Evolutionary conservation across 805 yeast genomes (phyloP).

Genomic region (Myxozyma udenii): DNA sequence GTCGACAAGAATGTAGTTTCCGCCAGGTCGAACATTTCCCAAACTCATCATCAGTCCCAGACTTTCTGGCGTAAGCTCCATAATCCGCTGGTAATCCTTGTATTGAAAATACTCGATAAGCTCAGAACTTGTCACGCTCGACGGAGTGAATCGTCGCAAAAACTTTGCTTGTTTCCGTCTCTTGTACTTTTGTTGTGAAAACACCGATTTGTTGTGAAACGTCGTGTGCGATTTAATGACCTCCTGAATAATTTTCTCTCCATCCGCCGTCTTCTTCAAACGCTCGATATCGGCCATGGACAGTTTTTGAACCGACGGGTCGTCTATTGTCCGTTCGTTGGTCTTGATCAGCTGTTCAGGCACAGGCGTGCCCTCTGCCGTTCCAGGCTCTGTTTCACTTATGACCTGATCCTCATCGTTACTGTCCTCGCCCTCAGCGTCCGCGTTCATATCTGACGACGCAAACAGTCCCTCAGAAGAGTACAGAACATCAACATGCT

Average conservation of each 20-base stretch:
- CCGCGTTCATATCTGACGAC: conserved; percentile 19
- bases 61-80: conserved; percentile 83
- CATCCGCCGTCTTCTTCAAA: conserved; percentile 61
- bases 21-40: conserved; percentile 85
- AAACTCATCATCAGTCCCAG: conserved; percentile 72
- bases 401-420: conserved; percentile 36
- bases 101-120: conserved; percentile 71
- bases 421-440: conserved; percentile 32
- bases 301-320: conserved; percentile 63
- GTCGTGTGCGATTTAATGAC: conserved; percentile 81
- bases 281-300: conserved; percentile 78
- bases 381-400: conserved; percentile 28
- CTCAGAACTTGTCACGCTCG: conserved; percentile 66
- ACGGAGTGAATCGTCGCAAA: conserved; percentile 78
- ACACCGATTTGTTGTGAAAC: conserved; percentile 83
- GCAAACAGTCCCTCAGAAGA: conserved; percentile 25
- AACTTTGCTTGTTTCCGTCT: conserved; percentile 90
- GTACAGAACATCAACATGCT: conserved; percentile 32
- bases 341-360: conserved; percentile 38
- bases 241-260: conserved; percentile 73
- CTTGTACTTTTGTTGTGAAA: conserved; percentile 87
- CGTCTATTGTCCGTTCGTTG: conserved; percentile 67
- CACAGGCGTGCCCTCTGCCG: neutral
- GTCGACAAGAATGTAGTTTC: conserved; percentile 80
- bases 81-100: conserved; percentile 66